Evolutionary conservation across 73 alveolate genomes (phyloP).

Genomic region (Tetrahymena malaccensis): DNA sequence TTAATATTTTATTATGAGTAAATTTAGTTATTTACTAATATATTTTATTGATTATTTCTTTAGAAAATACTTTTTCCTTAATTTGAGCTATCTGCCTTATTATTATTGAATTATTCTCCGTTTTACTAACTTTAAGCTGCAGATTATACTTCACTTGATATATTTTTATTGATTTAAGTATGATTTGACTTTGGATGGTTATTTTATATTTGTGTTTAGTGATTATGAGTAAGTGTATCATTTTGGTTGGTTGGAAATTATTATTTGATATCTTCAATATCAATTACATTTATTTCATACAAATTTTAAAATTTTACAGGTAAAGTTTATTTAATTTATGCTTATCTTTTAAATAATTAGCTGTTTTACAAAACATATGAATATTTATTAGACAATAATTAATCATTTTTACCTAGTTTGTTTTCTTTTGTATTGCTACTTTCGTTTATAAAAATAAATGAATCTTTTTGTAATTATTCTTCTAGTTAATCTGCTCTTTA

Average conservation of each 20-base stretch:
- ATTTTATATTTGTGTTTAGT: not conserved
- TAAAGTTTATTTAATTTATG: not conserved
- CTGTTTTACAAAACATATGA: not conserved
- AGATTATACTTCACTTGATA: not conserved
- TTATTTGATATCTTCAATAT: not conserved
- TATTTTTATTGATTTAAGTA: not conserved
- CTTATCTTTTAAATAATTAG: not conserved
- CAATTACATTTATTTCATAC: not conserved
- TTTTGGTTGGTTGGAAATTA: not conserved
- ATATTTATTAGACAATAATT: not conserved
- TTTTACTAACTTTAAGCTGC: not conserved
- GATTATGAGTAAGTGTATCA: not conserved
- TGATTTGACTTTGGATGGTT: not conserved
- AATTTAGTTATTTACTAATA: not conserved
- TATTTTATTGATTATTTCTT: not conserved
- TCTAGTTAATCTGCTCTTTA: not conserved
- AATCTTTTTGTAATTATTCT: not conserved
- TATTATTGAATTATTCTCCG: not conserved
- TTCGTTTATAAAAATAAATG: not conserved
- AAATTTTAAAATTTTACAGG: not conserved
- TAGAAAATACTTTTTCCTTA: not conserved
- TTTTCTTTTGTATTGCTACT: not conserved
- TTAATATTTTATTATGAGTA: not conserved
- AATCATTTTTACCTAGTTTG: not conserved
- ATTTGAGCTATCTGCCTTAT: not conserved